Conservation (phyloP, 192 early-diverging fungal genomes). For the Diversispora epigaea region DNA sequence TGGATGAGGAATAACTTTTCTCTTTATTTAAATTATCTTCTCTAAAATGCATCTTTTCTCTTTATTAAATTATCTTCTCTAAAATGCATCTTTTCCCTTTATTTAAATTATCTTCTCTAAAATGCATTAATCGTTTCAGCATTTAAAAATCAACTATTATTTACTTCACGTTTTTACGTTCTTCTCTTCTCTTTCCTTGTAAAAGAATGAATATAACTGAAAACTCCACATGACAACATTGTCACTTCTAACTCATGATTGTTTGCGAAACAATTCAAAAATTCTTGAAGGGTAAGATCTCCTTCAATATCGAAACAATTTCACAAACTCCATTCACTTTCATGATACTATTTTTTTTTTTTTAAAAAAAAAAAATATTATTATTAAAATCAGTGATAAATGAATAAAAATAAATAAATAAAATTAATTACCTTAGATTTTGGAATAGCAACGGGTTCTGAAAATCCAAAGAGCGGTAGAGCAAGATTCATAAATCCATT, state of each 20-base stretch:
- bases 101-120: too few relatives aligned
- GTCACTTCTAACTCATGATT: constrained; percentile 85
- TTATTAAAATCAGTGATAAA: background rate
- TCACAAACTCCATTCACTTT: constrained; percentile 87
- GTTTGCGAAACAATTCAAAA: constrained; percentile 81
- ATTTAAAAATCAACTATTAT: too few relatives aligned
- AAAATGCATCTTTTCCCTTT: too few relatives aligned
- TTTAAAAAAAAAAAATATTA: background rate
- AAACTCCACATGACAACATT: constrained; percentile 89
- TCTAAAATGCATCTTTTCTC: too few relatives aligned
- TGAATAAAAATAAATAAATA: background rate
- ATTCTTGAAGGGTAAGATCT: constrained; percentile 86
- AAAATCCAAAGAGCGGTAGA: constrained; percentile 98
- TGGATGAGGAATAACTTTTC: too few relatives aligned
- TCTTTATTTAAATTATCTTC: too few relatives aligned
- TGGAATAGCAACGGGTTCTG: constrained; percentile 90
- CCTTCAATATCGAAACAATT: constrained; percentile 86
- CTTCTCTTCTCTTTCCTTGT: constrained; percentile 81
- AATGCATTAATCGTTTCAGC: too few relatives aligned
- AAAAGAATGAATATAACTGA: constrained; percentile 91
- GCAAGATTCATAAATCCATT: constrained; percentile 99
- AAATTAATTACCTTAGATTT: constrained; percentile 58
- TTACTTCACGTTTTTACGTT: constrained; percentile 76
- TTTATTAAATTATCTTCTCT: too few relatives aligned
- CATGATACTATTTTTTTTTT: constrained; percentile 64